These are phyloP conservation scores for Knoxia roxburghii DNA, from an alignment of 257 asterid genomes.

Conservation along the genomic window DNA sequence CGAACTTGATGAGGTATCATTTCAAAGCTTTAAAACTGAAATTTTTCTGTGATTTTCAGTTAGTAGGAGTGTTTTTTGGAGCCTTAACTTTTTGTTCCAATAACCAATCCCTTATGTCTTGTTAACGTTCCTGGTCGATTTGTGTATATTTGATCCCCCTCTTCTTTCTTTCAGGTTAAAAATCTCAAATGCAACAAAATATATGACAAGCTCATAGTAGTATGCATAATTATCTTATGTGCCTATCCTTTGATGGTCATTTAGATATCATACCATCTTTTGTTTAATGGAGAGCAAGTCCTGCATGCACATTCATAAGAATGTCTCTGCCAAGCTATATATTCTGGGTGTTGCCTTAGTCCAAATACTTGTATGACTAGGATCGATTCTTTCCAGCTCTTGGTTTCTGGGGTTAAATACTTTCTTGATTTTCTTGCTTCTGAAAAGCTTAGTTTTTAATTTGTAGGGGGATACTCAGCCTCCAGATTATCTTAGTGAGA, in stretches of 20 bases:
- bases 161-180: background rate
- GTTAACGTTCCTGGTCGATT: background rate
- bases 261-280: background rate
- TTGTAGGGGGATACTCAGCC: slow-evolving; percentile 73
- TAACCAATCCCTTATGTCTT: background rate
- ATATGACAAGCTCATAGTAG: background rate
- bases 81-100: background rate
- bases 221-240: background rate
- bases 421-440: slow-evolving; percentile 3
- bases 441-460: slow-evolving; percentile 13
- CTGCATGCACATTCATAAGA: background rate
- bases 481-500: slow-evolving; percentile 83
- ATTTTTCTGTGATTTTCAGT: background rate
- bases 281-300: background rate
- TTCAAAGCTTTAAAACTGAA: background rate
- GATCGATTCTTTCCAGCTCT: too few relatives aligned
- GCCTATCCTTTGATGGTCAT: background rate
- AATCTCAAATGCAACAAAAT: background rate
- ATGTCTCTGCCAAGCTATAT: background rate
- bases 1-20: slow-evolving; percentile 65
- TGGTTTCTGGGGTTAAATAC: background rate
- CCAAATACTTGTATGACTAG: too few relatives aligned
- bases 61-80: background rate
- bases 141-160: background rate
- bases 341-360: background rate